Evolutionary conservation across 2,329 filamentous ascomycete species (phyloP).

Genomic region (Fusarium foetens): DNA sequence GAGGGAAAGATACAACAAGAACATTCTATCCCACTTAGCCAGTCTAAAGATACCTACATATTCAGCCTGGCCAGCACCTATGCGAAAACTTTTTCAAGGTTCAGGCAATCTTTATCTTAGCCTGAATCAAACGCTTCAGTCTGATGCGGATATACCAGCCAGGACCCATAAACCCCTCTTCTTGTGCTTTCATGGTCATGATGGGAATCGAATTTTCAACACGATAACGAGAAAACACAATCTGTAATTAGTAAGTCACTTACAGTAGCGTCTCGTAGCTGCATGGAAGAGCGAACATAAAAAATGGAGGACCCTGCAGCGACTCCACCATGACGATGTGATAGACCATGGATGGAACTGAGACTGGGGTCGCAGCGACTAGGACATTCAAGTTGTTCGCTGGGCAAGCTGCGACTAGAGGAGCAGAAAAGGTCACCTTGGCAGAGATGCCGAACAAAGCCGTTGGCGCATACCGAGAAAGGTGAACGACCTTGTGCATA

Average conservation of each 20-base stretch:
- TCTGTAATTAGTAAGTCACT: slow-evolving; percentile 26
- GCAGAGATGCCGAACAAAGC: slow-evolving; percentile 1
- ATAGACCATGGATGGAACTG: slow-evolving; percentile 2
- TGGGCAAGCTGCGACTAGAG: not conserved
- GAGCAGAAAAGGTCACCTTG: not conserved
- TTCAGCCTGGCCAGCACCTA: not conserved
- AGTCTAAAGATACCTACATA: not conserved
- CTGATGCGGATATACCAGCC: slow-evolving; percentile 4
- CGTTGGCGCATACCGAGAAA: not conserved
- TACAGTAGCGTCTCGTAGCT: slow-evolving; percentile 21
- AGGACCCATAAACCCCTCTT: slow-evolving; percentile 17
- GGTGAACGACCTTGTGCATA: not conserved
- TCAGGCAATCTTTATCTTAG: not conserved
- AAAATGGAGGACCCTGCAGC: slow-evolving; percentile 37
- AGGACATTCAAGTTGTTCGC: slow-evolving; percentile 2
- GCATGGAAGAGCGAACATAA: slow-evolving; percentile 24
- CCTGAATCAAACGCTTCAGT: not conserved
- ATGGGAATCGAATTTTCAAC: slow-evolving; percentile 18
- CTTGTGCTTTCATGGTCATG: slow-evolving; percentile 1
- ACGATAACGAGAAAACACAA: slow-evolving; percentile 22
- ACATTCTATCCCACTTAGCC: not conserved
- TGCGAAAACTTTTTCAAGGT: not conserved
- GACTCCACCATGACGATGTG: slow-evolving; percentile 39
- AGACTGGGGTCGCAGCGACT: not conserved
- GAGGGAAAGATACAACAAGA: not conserved